Percentiles rank a stretch among this genome's conserved stretches.
phyloP scores from a whole-genome alignment of 1,139 yeast species.

The Geotrichum siamense region DNA sequence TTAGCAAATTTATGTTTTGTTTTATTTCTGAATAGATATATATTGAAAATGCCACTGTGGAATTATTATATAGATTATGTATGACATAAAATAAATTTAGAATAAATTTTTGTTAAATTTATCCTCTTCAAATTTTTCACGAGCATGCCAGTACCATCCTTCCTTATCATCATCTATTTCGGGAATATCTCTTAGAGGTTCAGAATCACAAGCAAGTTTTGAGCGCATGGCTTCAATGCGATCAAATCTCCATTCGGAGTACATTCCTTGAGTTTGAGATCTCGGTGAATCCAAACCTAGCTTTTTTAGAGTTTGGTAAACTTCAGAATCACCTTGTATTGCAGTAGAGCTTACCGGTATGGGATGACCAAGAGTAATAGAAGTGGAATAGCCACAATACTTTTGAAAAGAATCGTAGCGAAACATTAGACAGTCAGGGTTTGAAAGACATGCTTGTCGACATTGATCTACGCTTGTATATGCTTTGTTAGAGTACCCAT shows the following conservation, averaged over 20 bases:
- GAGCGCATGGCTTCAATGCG: slow-evolving; percentile 24
- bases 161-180: slow-evolving; percentile 29
- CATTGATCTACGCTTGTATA: slow-evolving; percentile 26
- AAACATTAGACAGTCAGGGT: slow-evolving; percentile 28
- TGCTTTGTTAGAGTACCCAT: slow-evolving; percentile 17
- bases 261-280: slow-evolving; percentile 12
- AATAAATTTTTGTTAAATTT: background rate
- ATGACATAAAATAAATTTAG: no score
- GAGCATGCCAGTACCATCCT: slow-evolving; percentile 32
- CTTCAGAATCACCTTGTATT: slow-evolving; percentile 20
- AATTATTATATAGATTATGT: no score
- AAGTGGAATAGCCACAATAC: slow-evolving; percentile 29
- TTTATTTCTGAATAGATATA: no score
- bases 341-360: slow-evolving; percentile 11
- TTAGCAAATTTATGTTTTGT: no score
- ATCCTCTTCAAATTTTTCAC: slow-evolving; percentile 10
- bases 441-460: slow-evolving; percentile 24
- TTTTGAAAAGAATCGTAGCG: slow-evolving; percentile 29
- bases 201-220: slow-evolving; percentile 24
- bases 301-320: slow-evolving; percentile 8
- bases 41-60: no score
- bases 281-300: slow-evolving; percentile 12
- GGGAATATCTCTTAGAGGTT: slow-evolving; percentile 25
- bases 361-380: slow-evolving; percentile 29
- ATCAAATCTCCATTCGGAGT: slow-evolving; percentile 18